phyloP scores from a whole-genome alignment of 2,329 filamentous ascomycete genomes.

The Lasiodiplodia citricola region DNA sequence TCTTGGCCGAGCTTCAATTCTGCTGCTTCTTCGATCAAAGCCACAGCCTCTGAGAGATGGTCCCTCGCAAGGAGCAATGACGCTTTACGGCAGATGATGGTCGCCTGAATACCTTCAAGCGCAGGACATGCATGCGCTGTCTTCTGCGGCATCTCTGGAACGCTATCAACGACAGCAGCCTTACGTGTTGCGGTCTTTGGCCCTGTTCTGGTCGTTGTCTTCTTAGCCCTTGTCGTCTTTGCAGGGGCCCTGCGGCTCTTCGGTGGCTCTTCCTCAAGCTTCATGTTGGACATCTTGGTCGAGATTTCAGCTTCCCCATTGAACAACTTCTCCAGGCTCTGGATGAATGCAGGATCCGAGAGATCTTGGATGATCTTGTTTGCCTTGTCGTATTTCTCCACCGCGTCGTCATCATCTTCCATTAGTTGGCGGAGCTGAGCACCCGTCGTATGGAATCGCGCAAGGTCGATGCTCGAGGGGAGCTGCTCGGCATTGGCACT shows the following conservation, averaged over 20 bases:
- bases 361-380: conserved; percentile 53
- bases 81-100: conserved; percentile 58
- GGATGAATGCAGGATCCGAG: conserved; percentile 40
- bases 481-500: conserved; percentile 46
- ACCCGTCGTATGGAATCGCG: conserved; percentile 57
- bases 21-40: conserved; percentile 37
- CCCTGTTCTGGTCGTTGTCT: conserved; percentile 29
- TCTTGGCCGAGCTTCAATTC: conserved; percentile 42
- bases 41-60: conserved; percentile 37
- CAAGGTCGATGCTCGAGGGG: conserved; percentile 58
- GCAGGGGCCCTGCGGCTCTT: not conserved
- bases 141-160: not conserved
- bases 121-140: conserved; percentile 45
- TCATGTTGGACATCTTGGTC: conserved; percentile 50
- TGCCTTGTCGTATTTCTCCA: conserved; percentile 55
- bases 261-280: conserved; percentile 36
- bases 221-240: conserved; percentile 22
- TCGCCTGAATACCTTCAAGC: conserved; percentile 51
- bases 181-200: conserved; percentile 11
- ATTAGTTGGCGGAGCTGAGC: conserved; percentile 56
- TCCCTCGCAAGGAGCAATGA: conserved; percentile 45
- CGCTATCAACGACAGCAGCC: conserved; percentile 27
- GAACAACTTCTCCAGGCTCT: conserved; percentile 34
- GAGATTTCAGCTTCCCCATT: conserved; percentile 44
- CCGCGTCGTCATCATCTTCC: conserved; percentile 54